Evolutionary conservation across 1,284 basidiomycete genomes (phyloP).

Genomic region (Malassezia sp.): DNA sequence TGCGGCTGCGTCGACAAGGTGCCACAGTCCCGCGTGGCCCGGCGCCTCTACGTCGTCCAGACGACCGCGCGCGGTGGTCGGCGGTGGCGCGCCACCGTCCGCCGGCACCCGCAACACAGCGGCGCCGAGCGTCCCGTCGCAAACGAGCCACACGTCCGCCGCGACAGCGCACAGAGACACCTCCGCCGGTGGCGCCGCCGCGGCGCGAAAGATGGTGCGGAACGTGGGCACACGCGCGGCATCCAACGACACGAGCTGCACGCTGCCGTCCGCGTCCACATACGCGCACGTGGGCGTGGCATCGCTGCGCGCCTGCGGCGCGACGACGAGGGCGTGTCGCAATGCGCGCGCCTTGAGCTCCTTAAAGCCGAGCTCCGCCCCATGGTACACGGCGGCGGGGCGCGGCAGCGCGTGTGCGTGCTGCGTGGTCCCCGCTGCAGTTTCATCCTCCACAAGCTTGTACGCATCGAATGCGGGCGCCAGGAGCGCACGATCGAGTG

Average conservation of each 20-base stretch:
- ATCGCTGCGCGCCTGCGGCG: background rate
- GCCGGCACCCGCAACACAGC: no score
- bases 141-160: no score
- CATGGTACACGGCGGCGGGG: background rate
- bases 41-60: no score
- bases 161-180: no score
- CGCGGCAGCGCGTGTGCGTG: background rate
- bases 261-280: background rate
- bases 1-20: no score
- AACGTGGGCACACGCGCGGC: no score
- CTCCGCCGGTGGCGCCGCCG: no score
- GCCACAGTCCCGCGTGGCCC: no score
- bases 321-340: background rate
- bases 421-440: background rate
- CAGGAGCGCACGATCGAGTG: background rate
- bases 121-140: no score
- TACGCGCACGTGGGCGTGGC: background rate
- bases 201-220: no score
- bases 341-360: conserved; percentile 13
- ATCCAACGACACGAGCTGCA: background rate
- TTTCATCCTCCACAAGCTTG: background rate
- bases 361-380: conserved; percentile 5
- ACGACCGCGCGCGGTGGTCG: no score
- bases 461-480: conserved; percentile 8
- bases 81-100: no score